Evolutionary conservation across 768 basidiomycete genomes (phyloP).

Genomic region (Leucocoprinus leucothites): DNA sequence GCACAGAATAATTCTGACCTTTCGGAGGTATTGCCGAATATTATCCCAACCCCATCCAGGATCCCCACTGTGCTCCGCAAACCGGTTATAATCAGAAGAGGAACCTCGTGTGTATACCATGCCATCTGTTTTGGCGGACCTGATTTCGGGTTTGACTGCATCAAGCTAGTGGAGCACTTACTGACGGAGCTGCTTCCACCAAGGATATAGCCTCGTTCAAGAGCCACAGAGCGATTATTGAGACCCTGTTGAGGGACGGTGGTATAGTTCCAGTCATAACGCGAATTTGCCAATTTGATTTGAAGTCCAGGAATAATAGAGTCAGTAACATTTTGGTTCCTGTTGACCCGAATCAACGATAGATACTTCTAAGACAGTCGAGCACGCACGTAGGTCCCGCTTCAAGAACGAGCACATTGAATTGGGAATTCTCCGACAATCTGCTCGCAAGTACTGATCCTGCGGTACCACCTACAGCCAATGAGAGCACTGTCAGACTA

Average conservation of each 20-base stretch:
- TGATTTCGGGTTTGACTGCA: not conserved
- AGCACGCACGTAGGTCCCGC: conserved; percentile 16
- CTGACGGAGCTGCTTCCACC: conserved; percentile 29
- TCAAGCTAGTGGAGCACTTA: conserved; percentile 11
- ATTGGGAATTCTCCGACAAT: conserved; percentile 15
- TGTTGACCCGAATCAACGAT: conserved; percentile 9
- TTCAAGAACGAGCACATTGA: conserved; percentile 26
- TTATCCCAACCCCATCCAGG: conserved; percentile 31
- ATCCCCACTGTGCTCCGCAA: conserved; percentile 23
- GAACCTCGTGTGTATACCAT: conserved; percentile 21
- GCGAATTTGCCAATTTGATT: not conserved
- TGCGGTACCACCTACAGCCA: conserved; percentile 20
- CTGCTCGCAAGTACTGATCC: conserved; percentile 26
- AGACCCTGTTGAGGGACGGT: conserved; percentile 23
- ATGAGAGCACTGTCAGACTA: too few relatives aligned
- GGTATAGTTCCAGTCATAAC: conserved; percentile 28
- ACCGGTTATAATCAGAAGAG: conserved; percentile 17
- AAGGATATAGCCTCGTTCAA: conserved; percentile 25
- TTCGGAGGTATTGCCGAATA: conserved; percentile 24
- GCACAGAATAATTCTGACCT: conserved; percentile 14
- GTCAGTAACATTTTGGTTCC: conserved; percentile 14
- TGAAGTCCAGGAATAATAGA: conserved; percentile 15
- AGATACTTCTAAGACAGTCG: not conserved
- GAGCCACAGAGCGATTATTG: conserved; percentile 19
- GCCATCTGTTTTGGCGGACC: not conserved